Percentiles rank a stretch among this genome's conserved stretches.
Evolutionary conservation across 805 yeast species (phyloP).

Genomic region (Pichia nakasei): DNA sequence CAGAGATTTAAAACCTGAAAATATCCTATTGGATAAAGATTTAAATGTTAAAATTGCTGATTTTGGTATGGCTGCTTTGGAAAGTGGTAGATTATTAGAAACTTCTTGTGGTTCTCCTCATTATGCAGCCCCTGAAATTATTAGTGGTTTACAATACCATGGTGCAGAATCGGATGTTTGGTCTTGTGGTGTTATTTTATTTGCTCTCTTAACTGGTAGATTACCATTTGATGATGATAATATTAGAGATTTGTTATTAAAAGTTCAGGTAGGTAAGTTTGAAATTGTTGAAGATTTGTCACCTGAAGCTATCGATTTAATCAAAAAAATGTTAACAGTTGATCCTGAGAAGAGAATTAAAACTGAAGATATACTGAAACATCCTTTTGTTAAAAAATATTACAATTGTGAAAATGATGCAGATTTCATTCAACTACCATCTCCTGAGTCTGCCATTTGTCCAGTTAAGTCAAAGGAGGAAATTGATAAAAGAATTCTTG

Average conservation of each 20-base stretch:
- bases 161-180: conserved; percentile 97
- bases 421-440: conserved; percentile 37
- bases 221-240: conserved; percentile 96
- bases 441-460: conserved; percentile 44
- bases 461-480: conserved; percentile 37
- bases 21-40: conserved; percentile 67
- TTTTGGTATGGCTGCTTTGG: conserved; percentile 98
- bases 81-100: conserved; percentile 68
- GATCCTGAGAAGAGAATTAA: conserved; percentile 75
- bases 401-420: conserved; percentile 35
- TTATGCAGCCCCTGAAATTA: conserved; percentile 97
- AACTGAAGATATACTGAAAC: conserved; percentile 65
- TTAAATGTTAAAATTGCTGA: conserved; percentile 93
- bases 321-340: conserved; percentile 70
- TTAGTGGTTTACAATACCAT: conserved; percentile 88
- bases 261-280: conserved; percentile 86
- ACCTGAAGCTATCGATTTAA: conserved; percentile 78
- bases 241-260: conserved; percentile 73
- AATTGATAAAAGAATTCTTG: conserved; percentile 45
- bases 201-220: conserved; percentile 90
- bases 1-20: conserved; percentile 75
- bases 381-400: conserved; percentile 76
- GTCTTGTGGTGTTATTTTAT: conserved; percentile 95
- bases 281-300: conserved; percentile 76
- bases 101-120: conserved; percentile 98